A percentile compares a stretch with the other conserved stretches of the same genome.
Conservation (phyloP, 306 rosid genomes). For the Lathyrus tuberosus region DNA sequence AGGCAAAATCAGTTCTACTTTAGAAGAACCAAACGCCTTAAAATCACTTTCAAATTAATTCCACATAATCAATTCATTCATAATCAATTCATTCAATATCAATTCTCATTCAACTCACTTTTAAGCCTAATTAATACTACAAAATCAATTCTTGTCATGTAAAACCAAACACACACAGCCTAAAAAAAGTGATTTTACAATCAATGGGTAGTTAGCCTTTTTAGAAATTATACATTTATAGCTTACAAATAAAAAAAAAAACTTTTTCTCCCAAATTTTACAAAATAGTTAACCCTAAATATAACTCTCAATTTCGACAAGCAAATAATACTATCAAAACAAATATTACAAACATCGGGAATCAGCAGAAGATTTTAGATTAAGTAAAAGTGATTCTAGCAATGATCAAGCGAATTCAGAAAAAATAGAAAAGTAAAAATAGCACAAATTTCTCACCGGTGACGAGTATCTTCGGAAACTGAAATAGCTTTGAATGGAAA, state of each 20-base stretch:
- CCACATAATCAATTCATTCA: too few species aligned
- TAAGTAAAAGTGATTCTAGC: background rate
- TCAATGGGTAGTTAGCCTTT: background rate
- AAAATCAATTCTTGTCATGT: too few species aligned
- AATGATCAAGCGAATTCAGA: background rate
- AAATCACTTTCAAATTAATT: too few species aligned
- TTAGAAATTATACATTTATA: background rate
- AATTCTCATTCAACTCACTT: too few species aligned
- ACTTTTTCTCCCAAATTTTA: background rate
- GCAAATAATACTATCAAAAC: background rate
- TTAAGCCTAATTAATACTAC: too few species aligned
- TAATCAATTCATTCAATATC: too few species aligned
- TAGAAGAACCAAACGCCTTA: too few species aligned
- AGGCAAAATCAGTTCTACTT: too few species aligned
- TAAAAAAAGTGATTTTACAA: background rate
- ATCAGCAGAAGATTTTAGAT: background rate
- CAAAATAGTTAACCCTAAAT: background rate
- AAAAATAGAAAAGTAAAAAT: background rate
- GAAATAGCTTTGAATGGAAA: too few species aligned
- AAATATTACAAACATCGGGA: constrained; percentile 12
- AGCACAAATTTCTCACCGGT: background rate
- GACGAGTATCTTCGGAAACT: background rate
- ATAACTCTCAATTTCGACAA: background rate
- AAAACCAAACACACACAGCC: background rate
- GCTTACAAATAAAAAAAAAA: background rate